Conservation (phyloP, 805 yeast species). For the Metschnikowia lochheadii region DNA sequence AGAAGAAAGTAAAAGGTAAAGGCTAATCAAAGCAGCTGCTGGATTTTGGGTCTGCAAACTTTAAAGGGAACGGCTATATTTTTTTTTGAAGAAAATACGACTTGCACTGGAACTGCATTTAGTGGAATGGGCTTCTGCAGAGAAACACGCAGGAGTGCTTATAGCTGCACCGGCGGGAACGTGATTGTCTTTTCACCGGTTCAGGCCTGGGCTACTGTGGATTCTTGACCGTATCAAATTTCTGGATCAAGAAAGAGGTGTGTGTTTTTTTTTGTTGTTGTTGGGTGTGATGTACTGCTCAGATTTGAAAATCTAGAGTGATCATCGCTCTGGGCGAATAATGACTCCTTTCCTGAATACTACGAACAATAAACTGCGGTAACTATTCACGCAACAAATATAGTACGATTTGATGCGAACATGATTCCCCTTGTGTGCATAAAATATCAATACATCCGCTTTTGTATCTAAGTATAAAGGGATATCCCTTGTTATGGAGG, state of each 20-base stretch:
- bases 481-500: too few species aligned
- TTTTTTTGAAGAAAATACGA: slow-evolving; percentile 2
- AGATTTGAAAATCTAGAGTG: not conserved
- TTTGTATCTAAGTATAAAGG: not conserved
- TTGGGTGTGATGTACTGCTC: not conserved
- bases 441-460: not conserved
- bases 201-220: not conserved
- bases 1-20: not conserved
- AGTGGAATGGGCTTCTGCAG: not conserved
- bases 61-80: not conserved
- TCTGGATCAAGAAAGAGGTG: not conserved
- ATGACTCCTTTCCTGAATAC: not conserved
- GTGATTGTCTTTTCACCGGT: not conserved
- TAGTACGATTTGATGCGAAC: not conserved
- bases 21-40: not conserved
- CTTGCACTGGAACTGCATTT: slow-evolving; percentile 1
- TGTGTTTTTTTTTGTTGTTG: not conserved
- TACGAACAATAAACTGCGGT: not conserved
- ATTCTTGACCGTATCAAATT: not conserved
- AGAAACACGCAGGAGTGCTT: slow-evolving; percentile 4
- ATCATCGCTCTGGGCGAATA: not conserved
- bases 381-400: not conserved
- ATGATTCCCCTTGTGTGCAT: not conserved
- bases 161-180: not conserved
- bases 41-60: not conserved